Evolutionary conservation across 768 basidiomycete species (phyloP).

Genomic region (Lactifluus volemus): DNA sequence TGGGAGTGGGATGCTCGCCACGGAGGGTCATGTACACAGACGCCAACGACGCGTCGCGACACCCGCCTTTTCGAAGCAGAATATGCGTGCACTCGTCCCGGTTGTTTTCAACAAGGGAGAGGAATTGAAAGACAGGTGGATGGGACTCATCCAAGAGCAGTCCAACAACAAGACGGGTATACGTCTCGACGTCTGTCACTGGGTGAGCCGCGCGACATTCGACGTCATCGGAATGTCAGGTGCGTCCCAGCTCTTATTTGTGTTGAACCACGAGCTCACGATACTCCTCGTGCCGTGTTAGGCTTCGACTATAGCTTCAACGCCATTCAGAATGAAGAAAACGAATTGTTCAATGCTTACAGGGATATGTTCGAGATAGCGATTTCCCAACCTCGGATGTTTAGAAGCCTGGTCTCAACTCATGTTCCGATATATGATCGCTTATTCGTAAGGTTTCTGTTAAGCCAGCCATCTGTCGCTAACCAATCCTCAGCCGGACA

Average conservation of each 20-base stretch:
- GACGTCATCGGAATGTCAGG: constrained; percentile 90
- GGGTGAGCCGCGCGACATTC: constrained; percentile 78
- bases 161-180: constrained; percentile 23
- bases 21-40: constrained; percentile 70
- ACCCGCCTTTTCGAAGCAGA: constrained; percentile 75
- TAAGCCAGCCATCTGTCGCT: not conserved
- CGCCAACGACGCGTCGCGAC: constrained; percentile 71
- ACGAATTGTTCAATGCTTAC: constrained; percentile 70
- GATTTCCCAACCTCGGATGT: constrained; percentile 44
- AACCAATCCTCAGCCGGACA: constrained; percentile 42
- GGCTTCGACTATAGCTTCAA: constrained; percentile 86
- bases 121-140: constrained; percentile 55
- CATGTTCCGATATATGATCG: constrained; percentile 49
- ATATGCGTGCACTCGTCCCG: constrained; percentile 61
- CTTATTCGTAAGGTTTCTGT: constrained; percentile 43
- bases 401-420: constrained; percentile 41
- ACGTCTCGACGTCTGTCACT: constrained; percentile 67
- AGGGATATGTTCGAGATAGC: constrained; percentile 78
- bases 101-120: constrained; percentile 61
- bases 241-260: constrained; percentile 24
- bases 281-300: constrained; percentile 22
- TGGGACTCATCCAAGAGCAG: constrained; percentile 35
- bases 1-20: constrained; percentile 74
- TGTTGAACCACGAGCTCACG: not conserved
- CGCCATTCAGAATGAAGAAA: constrained; percentile 69